A percentile compares a stretch with the other conserved stretches of the same genome.
Evolutionary conservation across 345 rosid species (phyloP).

Genomic region (Luvunga scandens): DNA sequence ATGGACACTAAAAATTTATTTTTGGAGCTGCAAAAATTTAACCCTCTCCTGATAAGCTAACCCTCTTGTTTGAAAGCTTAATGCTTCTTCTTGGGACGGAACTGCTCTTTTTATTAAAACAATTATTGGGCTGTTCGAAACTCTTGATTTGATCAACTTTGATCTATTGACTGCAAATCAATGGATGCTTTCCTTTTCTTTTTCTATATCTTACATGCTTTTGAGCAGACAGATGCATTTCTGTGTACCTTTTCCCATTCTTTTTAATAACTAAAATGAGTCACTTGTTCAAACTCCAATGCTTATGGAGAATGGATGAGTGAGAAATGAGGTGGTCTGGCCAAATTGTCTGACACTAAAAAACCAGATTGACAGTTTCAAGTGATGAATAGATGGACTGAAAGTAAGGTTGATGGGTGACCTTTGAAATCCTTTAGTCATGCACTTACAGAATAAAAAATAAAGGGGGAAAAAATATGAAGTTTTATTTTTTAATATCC

Average conservation of each 20-base stretch:
- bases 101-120: too few species aligned
- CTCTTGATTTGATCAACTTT: neutral
- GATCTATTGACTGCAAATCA: neutral
- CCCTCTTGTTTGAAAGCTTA: neutral
- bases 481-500: neutral
- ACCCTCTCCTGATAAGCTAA: neutral
- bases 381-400: neutral
- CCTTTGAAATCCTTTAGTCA: neutral
- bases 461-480: neutral
- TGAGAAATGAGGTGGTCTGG: neutral
- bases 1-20: too few species aligned
- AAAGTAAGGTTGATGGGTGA: neutral
- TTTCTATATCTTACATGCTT: neutral
- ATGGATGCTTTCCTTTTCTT: neutral
- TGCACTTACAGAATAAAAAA: neutral
- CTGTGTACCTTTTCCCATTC: neutral
- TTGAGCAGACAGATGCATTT: neutral
- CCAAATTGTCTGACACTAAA: neutral
- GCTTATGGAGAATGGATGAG: neutral
- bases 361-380: neutral
- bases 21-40: neutral
- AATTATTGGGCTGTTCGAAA: neutral
- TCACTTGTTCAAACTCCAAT: neutral
- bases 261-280: neutral
- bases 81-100: neutral